Percentiles rank a stretch among this genome's conserved stretches.
phyloP scores from a whole-genome alignment of 345 rosid species.

The Garcia nutans region DNA sequence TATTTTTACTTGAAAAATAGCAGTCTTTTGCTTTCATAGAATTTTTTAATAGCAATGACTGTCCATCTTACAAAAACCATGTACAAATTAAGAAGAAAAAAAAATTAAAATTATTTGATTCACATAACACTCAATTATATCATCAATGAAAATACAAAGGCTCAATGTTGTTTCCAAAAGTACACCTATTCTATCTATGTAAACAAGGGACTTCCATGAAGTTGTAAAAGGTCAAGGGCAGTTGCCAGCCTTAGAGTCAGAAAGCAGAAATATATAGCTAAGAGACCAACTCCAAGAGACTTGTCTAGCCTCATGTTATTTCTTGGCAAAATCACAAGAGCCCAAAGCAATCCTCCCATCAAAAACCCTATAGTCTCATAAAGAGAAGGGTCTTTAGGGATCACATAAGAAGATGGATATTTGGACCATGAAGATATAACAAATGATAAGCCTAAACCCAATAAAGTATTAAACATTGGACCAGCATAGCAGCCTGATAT shows the following conservation, averaged over 20 bases:
- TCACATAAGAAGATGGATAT: constrained; percentile 54
- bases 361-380: constrained; percentile 68
- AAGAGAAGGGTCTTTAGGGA: constrained; percentile 61
- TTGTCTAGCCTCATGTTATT: constrained; percentile 64
- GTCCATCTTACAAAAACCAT: too few species aligned
- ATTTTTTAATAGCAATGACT: too few species aligned
- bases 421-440: constrained; percentile 57
- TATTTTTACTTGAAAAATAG: too few species aligned
- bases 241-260: constrained; percentile 52
- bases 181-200: background rate
- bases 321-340: constrained; percentile 70
- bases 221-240: constrained; percentile 35
- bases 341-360: constrained; percentile 77
- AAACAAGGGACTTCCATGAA: constrained; percentile 5
- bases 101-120: background rate
- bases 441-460: constrained; percentile 72
- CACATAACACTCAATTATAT: background rate
- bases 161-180: background rate
- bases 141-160: constrained; percentile 13
- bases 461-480: constrained; percentile 78
- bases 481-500: constrained; percentile 93
- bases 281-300: constrained; percentile 67
- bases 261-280: constrained; percentile 72
- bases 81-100: background rate
- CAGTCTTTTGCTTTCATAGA: too few species aligned